Evolutionary conservation across 129 eudicot genomes (phyloP).

Genomic region (Pittosporum tobira): DNA sequence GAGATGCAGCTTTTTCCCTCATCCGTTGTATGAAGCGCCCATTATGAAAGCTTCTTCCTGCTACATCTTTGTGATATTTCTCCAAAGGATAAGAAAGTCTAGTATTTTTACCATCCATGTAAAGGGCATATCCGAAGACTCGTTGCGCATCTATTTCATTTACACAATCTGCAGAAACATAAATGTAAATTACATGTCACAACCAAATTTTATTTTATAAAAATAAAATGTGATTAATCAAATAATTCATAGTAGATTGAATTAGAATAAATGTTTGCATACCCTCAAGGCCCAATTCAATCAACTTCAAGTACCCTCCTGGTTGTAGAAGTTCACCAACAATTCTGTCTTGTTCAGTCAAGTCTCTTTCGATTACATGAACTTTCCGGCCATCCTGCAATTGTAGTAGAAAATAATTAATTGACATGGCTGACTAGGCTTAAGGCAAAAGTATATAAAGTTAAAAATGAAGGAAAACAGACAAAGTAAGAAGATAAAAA

Average conservation of each 20-base stretch:
- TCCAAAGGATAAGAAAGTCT: slow-evolving; percentile 11
- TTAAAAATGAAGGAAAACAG: no score
- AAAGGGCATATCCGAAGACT: slow-evolving; percentile 13
- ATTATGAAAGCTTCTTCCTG: slow-evolving; percentile 16
- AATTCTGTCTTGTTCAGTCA: slow-evolving; percentile 59
- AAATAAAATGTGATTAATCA: no score
- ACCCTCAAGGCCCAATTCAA: slow-evolving; percentile 77
- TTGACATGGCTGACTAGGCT: background rate
- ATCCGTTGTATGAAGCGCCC: slow-evolving; percentile 16
- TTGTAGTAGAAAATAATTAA: no score
- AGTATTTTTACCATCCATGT: slow-evolving; percentile 7
- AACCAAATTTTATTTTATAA: no score
- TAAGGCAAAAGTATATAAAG: no score
- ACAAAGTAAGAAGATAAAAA: no score
- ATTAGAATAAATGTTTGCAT: background rate
- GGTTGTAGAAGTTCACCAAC: slow-evolving; percentile 80
- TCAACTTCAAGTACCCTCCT: slow-evolving; percentile 60
- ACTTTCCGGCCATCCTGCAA: slow-evolving; percentile 62
- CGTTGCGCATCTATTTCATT: slow-evolving; percentile 14
- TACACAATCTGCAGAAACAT: slow-evolving; percentile 12
- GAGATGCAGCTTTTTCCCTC: slow-evolving; percentile 11
- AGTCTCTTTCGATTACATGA: slow-evolving; percentile 67
- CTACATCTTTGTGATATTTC: background rate
- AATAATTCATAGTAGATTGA: background rate
- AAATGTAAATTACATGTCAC: background rate